Percentiles rank a stretch among this genome's conserved stretches.
Conservation (phyloP, 305 asterid species). For the Ajuga reptans region DNA sequence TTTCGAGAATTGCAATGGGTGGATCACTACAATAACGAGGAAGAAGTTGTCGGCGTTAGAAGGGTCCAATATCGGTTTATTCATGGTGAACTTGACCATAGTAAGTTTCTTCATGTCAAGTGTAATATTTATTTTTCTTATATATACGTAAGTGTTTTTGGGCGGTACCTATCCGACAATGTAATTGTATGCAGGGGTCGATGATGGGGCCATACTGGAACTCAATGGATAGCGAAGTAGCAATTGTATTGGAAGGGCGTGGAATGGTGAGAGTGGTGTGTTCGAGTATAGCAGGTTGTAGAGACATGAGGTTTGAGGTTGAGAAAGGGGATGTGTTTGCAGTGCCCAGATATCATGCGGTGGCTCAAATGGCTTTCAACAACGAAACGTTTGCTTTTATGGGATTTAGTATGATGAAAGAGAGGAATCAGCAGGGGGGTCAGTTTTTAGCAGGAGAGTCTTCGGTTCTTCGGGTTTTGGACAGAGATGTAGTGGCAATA, state of each 20-base stretch:
- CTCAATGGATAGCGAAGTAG: conserved; percentile 44
- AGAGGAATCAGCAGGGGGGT: conserved; percentile 27
- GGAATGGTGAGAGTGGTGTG: conserved; percentile 49
- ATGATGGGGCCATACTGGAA: conserved; percentile 82
- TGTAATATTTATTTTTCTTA: too few relatives aligned
- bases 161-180: too few relatives aligned
- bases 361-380: conserved; percentile 63
- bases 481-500: conserved; percentile 31
- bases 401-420: conserved; percentile 41
- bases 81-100: conserved; percentile 45
- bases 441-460: conserved; percentile 43
- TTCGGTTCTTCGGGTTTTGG: conserved; percentile 39
- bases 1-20: conserved; percentile 64
- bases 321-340: conserved; percentile 55
- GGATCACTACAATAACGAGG: conserved; percentile 52
- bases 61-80: conserved; percentile 36
- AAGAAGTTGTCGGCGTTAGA: conserved; percentile 32
- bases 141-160: too few relatives aligned
- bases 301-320: conserved; percentile 32
- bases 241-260: conserved; percentile 36
- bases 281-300: conserved; percentile 22
- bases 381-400: conserved; percentile 43
- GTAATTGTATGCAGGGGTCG: conserved; percentile 39
- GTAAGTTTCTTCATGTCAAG: conserved; percentile 25
- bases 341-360: conserved; percentile 44